Conservation (phyloP, 2,329 filamentous ascomycete species). For the Periconia macrospinosa region DNA sequence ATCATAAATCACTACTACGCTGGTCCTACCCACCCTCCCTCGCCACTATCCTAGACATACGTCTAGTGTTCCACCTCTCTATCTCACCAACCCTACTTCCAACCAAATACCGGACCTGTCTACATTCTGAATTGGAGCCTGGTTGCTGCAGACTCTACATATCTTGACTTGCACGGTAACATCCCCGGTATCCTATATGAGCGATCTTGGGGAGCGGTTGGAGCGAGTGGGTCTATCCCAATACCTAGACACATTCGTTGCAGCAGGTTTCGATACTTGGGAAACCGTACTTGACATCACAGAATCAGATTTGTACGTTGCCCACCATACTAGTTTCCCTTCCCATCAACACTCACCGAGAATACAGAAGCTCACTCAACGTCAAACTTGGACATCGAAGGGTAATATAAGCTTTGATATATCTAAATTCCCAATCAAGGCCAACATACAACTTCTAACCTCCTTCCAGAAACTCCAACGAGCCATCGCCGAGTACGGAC, state of each 20-base stretch:
- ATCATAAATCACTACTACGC: constrained; percentile 22
- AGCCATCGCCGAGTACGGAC: constrained; percentile 74
- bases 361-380: constrained; percentile 58
- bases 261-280: constrained; percentile 85
- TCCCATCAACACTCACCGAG: not conserved
- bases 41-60: no score
- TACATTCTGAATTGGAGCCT: not conserved
- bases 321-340: not conserved
- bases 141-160: not conserved
- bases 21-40: not conserved
- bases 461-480: constrained; percentile 71
- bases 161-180: not conserved
- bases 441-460: constrained; percentile 1
- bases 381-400: constrained; percentile 81
- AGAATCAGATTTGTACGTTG: constrained; percentile 73
- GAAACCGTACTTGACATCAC: constrained; percentile 82
- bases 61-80: not conserved
- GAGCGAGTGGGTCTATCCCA: constrained; percentile 76
- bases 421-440: no score
- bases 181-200: constrained; percentile 52
- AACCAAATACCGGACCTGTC: constrained; percentile 5
- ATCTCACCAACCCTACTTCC: not conserved
- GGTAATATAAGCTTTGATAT: constrained; percentile 53
- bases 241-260: constrained; percentile 71
- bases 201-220: constrained; percentile 67